These are phyloP conservation scores for Eruca vesicaria DNA, from an alignment of 441 rosid species.

Conservation along the genomic window DNA sequence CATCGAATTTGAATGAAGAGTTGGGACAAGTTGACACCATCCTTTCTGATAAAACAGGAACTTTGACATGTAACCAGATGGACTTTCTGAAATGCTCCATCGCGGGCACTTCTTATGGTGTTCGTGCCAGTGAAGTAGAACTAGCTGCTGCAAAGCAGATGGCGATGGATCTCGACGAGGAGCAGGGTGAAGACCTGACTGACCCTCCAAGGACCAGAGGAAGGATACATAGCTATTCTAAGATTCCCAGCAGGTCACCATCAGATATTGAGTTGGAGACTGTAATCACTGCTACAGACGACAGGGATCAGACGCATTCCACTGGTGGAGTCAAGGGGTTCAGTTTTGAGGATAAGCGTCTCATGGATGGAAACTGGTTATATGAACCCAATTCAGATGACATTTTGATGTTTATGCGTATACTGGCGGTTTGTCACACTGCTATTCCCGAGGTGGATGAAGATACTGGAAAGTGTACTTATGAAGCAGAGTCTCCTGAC, in stretches of 20 bases:
- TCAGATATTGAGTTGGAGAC: conserved; percentile 81
- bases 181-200: conserved; percentile 41
- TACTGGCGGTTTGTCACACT: conserved; percentile 77
- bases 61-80: conserved; percentile 91
- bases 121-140: conserved; percentile 59
- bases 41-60: conserved; percentile 83
- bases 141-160: conserved; percentile 64
- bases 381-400: conserved; percentile 41
- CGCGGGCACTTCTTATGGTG: conserved; percentile 70
- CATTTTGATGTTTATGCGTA: conserved; percentile 62
- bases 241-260: conserved; percentile 34
- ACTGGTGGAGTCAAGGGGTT: conserved; percentile 59
- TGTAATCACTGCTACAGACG: conserved; percentile 56
- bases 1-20: conserved; percentile 83
- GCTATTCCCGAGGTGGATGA: conserved; percentile 66
- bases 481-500: conserved; percentile 93
- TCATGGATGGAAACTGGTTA: conserved; percentile 60
- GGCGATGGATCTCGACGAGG: conserved; percentile 45
- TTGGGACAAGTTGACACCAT: conserved; percentile 80
- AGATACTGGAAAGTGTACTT: conserved; percentile 46
- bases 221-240: conserved; percentile 29
- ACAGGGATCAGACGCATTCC: conserved; percentile 32
- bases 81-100: conserved; percentile 82
- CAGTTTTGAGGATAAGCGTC: conserved; percentile 64
- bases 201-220: conserved; percentile 8